Percentiles rank a stretch among this genome's conserved stretches.
phyloP scores from a whole-genome alignment of 177 flowering plant genomes.

The Vitis hybrid region DNA sequence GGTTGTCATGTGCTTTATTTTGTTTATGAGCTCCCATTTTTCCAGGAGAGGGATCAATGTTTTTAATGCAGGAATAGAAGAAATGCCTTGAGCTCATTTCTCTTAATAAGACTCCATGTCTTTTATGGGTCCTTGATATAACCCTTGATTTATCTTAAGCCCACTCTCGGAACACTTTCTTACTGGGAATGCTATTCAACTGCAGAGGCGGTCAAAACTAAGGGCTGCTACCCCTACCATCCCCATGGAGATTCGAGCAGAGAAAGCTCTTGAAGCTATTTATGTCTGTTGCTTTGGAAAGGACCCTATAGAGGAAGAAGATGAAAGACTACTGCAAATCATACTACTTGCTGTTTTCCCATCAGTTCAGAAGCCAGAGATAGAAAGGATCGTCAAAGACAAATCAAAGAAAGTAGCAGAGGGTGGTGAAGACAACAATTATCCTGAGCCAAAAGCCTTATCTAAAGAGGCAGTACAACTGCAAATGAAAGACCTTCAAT shows the following conservation, averaged over 20 bases:
- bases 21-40: no score
- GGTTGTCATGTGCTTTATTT: no score
- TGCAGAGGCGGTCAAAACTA: slow-evolving; percentile 69
- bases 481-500: slow-evolving; percentile 92
- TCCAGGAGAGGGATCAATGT: no score
- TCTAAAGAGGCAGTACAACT: slow-evolving; percentile 73
- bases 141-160: no score
- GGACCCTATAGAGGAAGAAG: slow-evolving; percentile 81
- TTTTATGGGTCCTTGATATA: no score
- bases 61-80: no score
- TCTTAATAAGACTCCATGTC: no score
- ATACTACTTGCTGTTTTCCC: slow-evolving; percentile 85
- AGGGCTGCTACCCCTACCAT: slow-evolving; percentile 50
- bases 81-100: no score
- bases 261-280: slow-evolving; percentile 87
- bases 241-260: slow-evolving; percentile 81
- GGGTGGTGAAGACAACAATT: slow-evolving; percentile 39
- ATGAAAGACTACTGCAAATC: slow-evolving; percentile 51
- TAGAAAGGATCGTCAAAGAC: slow-evolving; percentile 54
- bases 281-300: slow-evolving; percentile 72
- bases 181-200: background rate
- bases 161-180: background rate
- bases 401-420: slow-evolving; percentile 60
- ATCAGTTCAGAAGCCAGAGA: slow-evolving; percentile 47
- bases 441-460: slow-evolving; percentile 51